Percentiles rank a stretch among this genome's conserved stretches.
Evolutionary conservation across 768 basidiomycete species (phyloP).

Genomic region (Cystofilobasidium bisporidii): DNA sequence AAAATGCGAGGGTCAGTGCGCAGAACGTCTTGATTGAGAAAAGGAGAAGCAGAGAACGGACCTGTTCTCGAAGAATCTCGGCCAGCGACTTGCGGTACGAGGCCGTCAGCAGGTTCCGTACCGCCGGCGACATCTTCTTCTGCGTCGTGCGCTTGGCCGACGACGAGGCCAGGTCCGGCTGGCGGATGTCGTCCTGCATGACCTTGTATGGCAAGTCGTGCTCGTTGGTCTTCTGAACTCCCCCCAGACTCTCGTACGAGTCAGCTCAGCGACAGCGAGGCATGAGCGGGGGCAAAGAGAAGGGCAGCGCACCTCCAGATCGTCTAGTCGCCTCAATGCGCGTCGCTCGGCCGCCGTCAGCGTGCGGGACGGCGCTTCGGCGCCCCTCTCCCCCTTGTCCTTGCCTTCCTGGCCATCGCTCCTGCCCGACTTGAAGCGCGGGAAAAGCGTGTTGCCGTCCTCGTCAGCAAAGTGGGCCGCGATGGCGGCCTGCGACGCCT

Average conservation of each 20-base stretch:
- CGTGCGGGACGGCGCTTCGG: not conserved
- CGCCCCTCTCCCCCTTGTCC: not conserved
- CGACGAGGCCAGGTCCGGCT: not conserved
- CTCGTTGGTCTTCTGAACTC: not conserved
- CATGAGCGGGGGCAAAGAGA: too few relatives aligned
- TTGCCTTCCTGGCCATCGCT: not conserved
- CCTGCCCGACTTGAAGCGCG: not conserved
- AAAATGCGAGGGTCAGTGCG: not conserved
- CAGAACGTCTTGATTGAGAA: not conserved
- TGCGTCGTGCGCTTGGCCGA: not conserved
- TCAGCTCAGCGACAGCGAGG: too few relatives aligned
- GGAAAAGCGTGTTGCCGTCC: constrained; percentile 4
- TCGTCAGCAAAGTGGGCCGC: not conserved
- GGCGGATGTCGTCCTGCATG: not conserved
- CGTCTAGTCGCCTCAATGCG: not conserved
- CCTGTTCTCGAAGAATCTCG: not conserved
- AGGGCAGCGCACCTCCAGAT: not conserved
- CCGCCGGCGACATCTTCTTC: not conserved
- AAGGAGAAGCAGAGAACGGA: not conserved
- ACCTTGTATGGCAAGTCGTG: not conserved
- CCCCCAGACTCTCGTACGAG: too few relatives aligned
- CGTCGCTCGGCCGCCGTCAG: not conserved
- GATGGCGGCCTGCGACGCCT: not conserved
- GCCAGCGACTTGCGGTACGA: not conserved
- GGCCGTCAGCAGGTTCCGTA: not conserved